Conservation (phyloP, 1,139 yeast species). For the Taphrina wiesneri region DNA sequence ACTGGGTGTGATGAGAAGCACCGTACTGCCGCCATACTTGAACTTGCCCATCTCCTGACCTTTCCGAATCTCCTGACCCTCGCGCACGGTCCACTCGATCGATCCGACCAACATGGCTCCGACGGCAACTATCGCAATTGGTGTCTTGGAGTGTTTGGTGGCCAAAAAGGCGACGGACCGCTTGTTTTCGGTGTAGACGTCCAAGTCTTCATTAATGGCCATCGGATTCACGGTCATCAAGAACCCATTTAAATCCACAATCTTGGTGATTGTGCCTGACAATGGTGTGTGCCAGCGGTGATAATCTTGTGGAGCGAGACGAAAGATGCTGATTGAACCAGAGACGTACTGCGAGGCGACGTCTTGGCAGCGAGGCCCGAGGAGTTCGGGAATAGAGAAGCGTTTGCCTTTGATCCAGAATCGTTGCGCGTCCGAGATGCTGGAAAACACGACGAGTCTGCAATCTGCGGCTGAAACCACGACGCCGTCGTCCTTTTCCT, state of each 20-base stretch:
- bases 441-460: slow-evolving; percentile 69
- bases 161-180: slow-evolving; percentile 57
- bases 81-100: slow-evolving; percentile 66
- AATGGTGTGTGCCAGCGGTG: slow-evolving; percentile 92
- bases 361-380: slow-evolving; percentile 46
- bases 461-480: slow-evolving; percentile 86
- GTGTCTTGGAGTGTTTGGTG: slow-evolving; percentile 42
- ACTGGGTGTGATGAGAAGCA: slow-evolving; percentile 59
- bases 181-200: slow-evolving; percentile 89
- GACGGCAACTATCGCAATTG: slow-evolving; percentile 75
- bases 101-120: slow-evolving; percentile 99
- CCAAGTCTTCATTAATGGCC: slow-evolving; percentile 85
- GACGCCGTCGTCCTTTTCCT: slow-evolving; percentile 52
- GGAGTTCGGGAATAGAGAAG: slow-evolving; percentile 66
- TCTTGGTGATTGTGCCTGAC: slow-evolving; percentile 65
- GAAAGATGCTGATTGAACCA: slow-evolving; percentile 71
- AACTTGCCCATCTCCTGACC: slow-evolving; percentile 90
- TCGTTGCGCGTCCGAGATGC: slow-evolving; percentile 63
- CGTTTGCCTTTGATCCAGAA: slow-evolving; percentile 88
- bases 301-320: slow-evolving; percentile 95
- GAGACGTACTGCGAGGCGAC: slow-evolving; percentile 54
- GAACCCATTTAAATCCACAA: slow-evolving; percentile 74
- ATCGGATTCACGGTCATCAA: slow-evolving; percentile 95
- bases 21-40: slow-evolving; percentile 95
- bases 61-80: slow-evolving; percentile 59